These are phyloP conservation scores for Carex kokanica DNA, from an alignment of 176 grass and related monocot genomes.

Conservation along the genomic window DNA sequence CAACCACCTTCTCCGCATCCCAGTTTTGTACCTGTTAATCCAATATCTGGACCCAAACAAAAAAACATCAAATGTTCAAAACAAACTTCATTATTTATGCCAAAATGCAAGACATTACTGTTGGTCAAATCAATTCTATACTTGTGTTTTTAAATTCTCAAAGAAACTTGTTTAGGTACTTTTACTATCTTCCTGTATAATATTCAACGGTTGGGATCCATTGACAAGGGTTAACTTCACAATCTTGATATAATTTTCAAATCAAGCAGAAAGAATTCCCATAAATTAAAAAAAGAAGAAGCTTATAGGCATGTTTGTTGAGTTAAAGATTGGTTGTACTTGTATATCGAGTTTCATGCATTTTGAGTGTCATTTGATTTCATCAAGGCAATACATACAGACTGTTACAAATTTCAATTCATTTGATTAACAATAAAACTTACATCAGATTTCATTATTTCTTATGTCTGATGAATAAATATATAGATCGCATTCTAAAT, in stretches of 20 bases:
- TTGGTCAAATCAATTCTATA: background rate
- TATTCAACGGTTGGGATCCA: background rate
- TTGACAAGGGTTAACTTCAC: background rate
- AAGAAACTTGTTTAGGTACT: background rate
- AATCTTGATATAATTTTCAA: background rate
- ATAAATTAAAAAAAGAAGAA: background rate
- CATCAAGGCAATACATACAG: background rate
- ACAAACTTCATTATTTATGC: background rate
- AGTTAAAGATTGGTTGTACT: background rate
- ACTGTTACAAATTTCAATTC: background rate
- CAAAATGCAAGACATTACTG: background rate
- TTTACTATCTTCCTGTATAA: background rate
- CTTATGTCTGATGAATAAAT: background rate
- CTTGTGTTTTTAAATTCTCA: background rate
- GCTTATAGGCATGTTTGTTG: background rate
- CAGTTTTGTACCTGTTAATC: constrained; percentile 86
- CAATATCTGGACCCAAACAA: constrained; percentile 48
- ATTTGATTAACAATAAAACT: background rate
- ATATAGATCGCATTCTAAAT: background rate
- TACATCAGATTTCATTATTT: background rate
- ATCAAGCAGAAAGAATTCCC: background rate
- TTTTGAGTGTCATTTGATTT: background rate
- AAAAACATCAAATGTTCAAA: constrained; percentile 2
- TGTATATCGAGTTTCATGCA: background rate
- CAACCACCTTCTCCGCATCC: constrained; percentile 98